phyloP scores from a whole-genome alignment of 2,329 filamentous ascomycete species.

The Exophiala oligosperma region DNA sequence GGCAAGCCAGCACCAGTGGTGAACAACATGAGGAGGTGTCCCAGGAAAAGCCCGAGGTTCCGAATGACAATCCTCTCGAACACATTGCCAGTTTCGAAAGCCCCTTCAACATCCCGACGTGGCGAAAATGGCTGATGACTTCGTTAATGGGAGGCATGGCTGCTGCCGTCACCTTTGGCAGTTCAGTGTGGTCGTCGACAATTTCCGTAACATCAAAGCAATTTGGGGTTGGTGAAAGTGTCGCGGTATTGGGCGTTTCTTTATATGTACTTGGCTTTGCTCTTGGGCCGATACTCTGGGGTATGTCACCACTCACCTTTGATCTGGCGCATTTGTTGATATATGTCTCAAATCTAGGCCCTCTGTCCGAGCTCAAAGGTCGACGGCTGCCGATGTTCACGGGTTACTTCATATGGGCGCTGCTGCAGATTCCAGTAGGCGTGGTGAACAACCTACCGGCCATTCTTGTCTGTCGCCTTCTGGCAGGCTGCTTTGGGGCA shows the following conservation, averaged over 20 bases:
- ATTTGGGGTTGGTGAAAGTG: constrained; percentile 33
- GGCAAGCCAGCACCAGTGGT: not conserved
- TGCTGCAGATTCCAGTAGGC: constrained; percentile 66
- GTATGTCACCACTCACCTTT: not conserved
- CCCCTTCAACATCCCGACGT: constrained; percentile 14
- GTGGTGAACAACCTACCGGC: constrained; percentile 67
- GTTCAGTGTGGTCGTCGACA: constrained; percentile 22
- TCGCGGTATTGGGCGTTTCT: constrained; percentile 58
- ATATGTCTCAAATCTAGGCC: constrained; percentile 35
- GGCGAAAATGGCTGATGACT: constrained; percentile 45
- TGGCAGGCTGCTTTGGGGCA: constrained; percentile 36
- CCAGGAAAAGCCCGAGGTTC: constrained; percentile 1
- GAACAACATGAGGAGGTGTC: not conserved
- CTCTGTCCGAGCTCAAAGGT: constrained; percentile 35
- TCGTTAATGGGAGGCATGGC: constrained; percentile 43
- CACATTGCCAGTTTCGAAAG: constrained; percentile 5
- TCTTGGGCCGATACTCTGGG: constrained; percentile 52
- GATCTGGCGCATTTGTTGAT: constrained; percentile 10
- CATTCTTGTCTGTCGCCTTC: constrained; percentile 65
- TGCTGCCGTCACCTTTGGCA: constrained; percentile 49
- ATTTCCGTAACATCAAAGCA: constrained; percentile 15
- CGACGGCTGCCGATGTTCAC: constrained; percentile 51
- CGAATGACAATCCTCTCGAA: constrained; percentile 1
- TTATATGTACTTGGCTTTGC: constrained; percentile 55
- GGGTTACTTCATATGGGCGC: constrained; percentile 62